Evolutionary conservation across 2,329 filamentous ascomycete species (phyloP).

Genomic region (Cadophora sp.): DNA sequence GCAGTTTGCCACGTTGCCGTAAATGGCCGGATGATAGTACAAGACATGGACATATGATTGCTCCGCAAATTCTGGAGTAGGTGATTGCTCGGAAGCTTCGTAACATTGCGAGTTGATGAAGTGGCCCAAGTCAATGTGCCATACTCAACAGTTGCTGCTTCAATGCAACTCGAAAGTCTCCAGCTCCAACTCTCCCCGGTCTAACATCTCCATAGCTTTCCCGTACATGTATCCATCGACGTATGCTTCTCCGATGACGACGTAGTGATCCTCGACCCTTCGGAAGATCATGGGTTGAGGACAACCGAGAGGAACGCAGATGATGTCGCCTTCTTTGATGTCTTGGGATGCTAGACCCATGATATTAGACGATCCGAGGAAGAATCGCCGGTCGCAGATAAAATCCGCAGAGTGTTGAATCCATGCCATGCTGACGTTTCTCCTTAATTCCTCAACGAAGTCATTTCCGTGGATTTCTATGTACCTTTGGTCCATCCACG

Average conservation of each 20-base stretch:
- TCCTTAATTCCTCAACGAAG: not conserved
- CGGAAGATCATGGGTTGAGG: constrained; percentile 13
- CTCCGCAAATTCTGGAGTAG: no score
- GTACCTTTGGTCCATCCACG: not conserved
- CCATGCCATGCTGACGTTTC: not conserved
- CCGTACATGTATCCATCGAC: constrained; percentile 17
- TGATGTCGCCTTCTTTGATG: constrained; percentile 1
- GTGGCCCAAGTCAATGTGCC: not conserved
- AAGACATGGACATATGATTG: no score
- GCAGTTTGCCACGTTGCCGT: no score
- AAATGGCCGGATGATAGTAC: no score
- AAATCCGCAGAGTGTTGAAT: not conserved
- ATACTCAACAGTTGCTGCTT: not conserved
- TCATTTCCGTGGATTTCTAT: not conserved
- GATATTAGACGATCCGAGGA: constrained; percentile 3
- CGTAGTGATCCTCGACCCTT: not conserved
- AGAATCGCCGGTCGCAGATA: not conserved
- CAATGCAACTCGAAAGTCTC: constrained; percentile 7
- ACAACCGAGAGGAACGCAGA: constrained; percentile 17
- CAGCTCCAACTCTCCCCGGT: not conserved
- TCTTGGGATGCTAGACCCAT: not conserved
- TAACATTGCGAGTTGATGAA: not conserved
- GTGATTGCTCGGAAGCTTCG: no score
- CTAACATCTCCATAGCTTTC: not conserved
- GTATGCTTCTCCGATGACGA: constrained; percentile 16